Conservation (phyloP, 306 rosid species). For the Quercus variabilis region DNA sequence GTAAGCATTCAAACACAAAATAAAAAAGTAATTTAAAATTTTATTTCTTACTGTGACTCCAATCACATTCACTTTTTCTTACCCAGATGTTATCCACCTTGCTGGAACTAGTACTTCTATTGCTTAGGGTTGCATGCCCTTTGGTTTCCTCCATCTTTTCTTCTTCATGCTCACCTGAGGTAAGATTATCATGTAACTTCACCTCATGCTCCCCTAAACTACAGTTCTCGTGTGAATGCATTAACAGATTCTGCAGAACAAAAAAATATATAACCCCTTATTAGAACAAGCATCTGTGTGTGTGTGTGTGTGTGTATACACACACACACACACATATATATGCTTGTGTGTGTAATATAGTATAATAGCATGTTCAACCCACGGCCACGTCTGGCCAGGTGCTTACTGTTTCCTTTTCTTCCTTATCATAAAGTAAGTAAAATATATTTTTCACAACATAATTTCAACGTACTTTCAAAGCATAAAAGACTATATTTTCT, state of each 20-base stretch:
- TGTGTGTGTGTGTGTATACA: fast-evolving
- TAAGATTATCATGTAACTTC: not conserved
- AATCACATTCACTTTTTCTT: not conserved
- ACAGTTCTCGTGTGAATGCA: not conserved
- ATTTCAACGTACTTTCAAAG: too few relatives aligned
- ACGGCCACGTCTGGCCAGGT: too few relatives aligned
- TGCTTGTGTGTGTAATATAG: fast-evolving
- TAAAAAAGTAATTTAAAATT: too few relatives aligned
- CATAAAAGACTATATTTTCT: not conserved
- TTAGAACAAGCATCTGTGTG: not conserved
- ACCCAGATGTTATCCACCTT: conserved; percentile 7
- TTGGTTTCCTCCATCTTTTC: not conserved
- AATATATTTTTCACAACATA: too few relatives aligned
- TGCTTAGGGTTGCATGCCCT: not conserved
- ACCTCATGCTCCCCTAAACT: not conserved
- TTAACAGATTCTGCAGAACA: not conserved
- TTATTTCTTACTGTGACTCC: too few relatives aligned
- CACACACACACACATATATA: too few relatives aligned
- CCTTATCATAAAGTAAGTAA: too few relatives aligned
- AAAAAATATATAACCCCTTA: not conserved
- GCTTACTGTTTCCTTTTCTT: too few relatives aligned
- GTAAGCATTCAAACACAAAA: too few relatives aligned
- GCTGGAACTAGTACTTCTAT: not conserved
- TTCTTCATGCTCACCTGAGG: not conserved
- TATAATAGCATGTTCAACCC: too few relatives aligned